These are phyloP conservation scores for bread wheat (Triticum aestivum) DNA, from an alignment of 176 grass and related monocot species.

Conservation along the genomic window DNA sequence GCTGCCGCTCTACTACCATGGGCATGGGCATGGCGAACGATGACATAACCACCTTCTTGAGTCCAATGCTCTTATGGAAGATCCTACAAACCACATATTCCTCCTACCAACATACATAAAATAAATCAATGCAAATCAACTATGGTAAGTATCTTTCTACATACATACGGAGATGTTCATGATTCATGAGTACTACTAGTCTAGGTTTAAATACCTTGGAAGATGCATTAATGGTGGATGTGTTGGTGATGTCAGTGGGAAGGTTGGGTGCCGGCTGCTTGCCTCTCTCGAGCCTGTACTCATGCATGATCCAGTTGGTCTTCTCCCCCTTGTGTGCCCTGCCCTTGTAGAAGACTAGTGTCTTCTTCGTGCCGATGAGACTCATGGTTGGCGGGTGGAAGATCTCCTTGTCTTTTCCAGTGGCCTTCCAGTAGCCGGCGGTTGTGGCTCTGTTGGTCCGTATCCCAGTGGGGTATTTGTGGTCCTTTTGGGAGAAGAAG, in stretches of 20 bases:
- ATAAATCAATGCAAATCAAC: background rate
- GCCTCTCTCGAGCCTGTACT: constrained; percentile 41
- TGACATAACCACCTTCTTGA: constrained; percentile 14
- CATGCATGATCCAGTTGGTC: constrained; percentile 68
- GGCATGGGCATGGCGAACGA: background rate
- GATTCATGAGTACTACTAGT: no score
- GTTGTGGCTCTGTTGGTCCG: constrained; percentile 48
- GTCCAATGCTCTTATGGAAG: constrained; percentile 48
- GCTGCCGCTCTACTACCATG: background rate
- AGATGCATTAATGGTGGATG: background rate
- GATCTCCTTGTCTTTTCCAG: constrained; percentile 58
- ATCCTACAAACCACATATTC: constrained; percentile 64
- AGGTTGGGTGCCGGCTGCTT: background rate
- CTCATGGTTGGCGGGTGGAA: background rate
- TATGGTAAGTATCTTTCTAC: background rate
- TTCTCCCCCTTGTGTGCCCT: constrained; percentile 48
- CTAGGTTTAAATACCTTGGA: constrained; percentile 5
- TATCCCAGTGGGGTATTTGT: constrained; percentile 52
- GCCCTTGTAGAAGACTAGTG: constrained; percentile 52
- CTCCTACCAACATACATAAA: constrained; percentile 25
- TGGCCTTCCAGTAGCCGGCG: constrained; percentile 57
- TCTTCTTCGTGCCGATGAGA: constrained; percentile 66
- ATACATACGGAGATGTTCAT: no score
- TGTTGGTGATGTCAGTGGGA: background rate
- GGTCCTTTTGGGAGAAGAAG: constrained; percentile 51